These are phyloP conservation scores for Middelhovenomyces tepae DNA, from an alignment of 805 yeast species.

Conservation along the genomic window DNA sequence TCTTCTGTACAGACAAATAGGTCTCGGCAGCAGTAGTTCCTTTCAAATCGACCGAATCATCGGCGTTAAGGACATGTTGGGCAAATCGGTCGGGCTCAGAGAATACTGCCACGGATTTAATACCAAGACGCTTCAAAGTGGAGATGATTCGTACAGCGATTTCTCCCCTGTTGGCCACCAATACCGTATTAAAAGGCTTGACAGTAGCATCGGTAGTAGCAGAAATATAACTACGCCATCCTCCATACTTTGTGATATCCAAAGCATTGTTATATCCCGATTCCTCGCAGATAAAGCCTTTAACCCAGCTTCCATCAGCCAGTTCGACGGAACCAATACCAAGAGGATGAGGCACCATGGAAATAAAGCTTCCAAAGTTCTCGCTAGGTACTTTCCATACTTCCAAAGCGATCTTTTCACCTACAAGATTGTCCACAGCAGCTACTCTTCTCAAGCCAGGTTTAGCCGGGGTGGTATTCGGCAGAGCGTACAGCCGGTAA, in stretches of 20 bases:
- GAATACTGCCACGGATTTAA: constrained; percentile 77
- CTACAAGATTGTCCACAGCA: constrained; percentile 29
- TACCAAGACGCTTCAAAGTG: constrained; percentile 72
- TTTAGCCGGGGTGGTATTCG: constrained; percentile 70
- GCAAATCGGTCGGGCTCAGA: constrained; percentile 88
- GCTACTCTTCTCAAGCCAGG: constrained; percentile 79
- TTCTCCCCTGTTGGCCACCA: constrained; percentile 96
- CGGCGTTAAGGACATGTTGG: constrained; percentile 77
- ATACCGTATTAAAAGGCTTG: constrained; percentile 72
- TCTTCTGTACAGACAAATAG: constrained; percentile 76
- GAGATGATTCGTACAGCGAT: constrained; percentile 91
- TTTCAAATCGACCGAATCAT: constrained; percentile 65
- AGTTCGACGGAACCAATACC: constrained; percentile 93
- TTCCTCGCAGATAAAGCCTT: constrained; percentile 93
- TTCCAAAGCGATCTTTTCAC: constrained; percentile 63
- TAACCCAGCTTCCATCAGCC: constrained; percentile 71
- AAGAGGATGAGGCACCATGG: constrained; percentile 88
- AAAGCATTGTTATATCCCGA: constrained; percentile 62
- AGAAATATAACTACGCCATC: constrained; percentile 62
- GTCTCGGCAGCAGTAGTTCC: constrained; percentile 89
- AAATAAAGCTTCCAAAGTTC: constrained; percentile 70
- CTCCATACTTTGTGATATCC: constrained; percentile 82
- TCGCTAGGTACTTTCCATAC: constrained; percentile 74
- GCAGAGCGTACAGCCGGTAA: constrained; percentile 76
- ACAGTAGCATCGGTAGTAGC: constrained; percentile 24